These are phyloP conservation scores for Anthostomella pinea DNA, from an alignment of 2,329 filamentous ascomycete species.

Conservation along the genomic window DNA sequence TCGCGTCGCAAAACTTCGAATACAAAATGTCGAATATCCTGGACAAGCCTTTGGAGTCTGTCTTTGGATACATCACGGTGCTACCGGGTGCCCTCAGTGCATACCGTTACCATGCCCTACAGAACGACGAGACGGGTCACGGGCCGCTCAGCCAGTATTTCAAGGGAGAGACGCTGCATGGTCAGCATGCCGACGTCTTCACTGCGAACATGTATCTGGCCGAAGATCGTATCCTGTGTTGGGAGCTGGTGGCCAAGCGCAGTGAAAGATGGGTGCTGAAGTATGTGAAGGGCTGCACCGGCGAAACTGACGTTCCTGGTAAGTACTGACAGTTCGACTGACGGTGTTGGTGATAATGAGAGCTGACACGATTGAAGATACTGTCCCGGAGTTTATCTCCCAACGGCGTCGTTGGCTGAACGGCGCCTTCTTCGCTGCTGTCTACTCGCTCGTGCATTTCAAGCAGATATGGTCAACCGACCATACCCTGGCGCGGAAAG, in stretches of 20 bases:
- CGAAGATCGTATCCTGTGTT: conserved; percentile 94
- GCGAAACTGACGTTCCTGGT: conserved; percentile 97
- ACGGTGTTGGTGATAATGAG: conserved; percentile 15
- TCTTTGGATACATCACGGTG: conserved; percentile 96
- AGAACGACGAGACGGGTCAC: conserved; percentile 93
- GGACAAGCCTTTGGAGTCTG: conserved; percentile 94
- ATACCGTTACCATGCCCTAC: conserved; percentile 89
- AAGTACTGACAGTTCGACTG: conserved; percentile 38
- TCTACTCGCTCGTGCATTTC: conserved; percentile 95
- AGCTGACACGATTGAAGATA: conserved; percentile 54
- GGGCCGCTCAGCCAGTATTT: conserved; percentile 97
- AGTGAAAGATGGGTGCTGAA: conserved; percentile 96
- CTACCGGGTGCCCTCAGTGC: conserved; percentile 97
- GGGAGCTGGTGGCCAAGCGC: conserved; percentile 93
- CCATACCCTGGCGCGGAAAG: conserved; percentile 83
- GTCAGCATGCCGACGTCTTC: conserved; percentile 87
- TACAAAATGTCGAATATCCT: conserved; percentile 99
- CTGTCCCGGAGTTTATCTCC: conserved; percentile 94
- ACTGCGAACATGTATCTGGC: conserved; percentile 99
- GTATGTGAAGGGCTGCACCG: conserved; percentile 94
- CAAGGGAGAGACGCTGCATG: conserved; percentile 90
- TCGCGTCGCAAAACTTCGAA: conserved; percentile 97
- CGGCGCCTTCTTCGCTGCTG: conserved; percentile 96
- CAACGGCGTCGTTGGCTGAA: conserved; percentile 97
- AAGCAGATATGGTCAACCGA: conserved; percentile 91